Percentiles rank a stretch among this genome's conserved stretches.
phyloP scores from a whole-genome alignment of 2,329 filamentous ascomycete species.

The Fusarium cicatricum region DNA sequence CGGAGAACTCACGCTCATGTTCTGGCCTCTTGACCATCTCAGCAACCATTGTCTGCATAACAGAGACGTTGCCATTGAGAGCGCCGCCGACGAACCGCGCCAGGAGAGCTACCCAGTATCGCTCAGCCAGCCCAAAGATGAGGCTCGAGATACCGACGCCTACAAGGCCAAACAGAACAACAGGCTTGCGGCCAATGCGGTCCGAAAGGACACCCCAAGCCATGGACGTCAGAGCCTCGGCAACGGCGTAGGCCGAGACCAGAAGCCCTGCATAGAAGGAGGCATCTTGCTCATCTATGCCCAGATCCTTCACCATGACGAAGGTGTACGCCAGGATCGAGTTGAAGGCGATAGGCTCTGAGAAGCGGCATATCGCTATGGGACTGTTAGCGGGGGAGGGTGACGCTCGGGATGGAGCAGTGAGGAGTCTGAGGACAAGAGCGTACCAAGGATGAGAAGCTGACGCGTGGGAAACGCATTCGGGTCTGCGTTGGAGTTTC shows the following conservation, averaged over 20 bases:
- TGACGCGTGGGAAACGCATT: conserved; percentile 12
- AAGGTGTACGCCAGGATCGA: conserved; percentile 91
- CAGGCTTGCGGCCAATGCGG: conserved; percentile 71
- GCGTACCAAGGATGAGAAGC: conserved; percentile 9
- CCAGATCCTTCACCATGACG: conserved; percentile 83
- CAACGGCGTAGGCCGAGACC: conserved; percentile 85
- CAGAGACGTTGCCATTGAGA: conserved; percentile 88
- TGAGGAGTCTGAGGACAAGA: too few relatives aligned
- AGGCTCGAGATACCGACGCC: conserved; percentile 80
- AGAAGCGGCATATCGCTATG: conserved; percentile 55
- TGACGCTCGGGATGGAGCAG: neutral
- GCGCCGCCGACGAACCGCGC: conserved; percentile 87
- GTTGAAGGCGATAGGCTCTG: conserved; percentile 91
- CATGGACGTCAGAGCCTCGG: conserved; percentile 87
- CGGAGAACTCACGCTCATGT: conserved; percentile 65
- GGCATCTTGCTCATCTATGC: conserved; percentile 73
- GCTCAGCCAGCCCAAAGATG: conserved; percentile 83
- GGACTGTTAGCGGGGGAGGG: neutral
- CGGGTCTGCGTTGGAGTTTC: neutral
- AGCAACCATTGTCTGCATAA: conserved; percentile 88
- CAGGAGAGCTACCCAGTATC: conserved; percentile 78
- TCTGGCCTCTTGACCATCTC: conserved; percentile 92
- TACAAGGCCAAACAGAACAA: conserved; percentile 76
- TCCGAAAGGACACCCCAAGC: conserved; percentile 61
- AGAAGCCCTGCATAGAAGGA: conserved; percentile 88